phyloP scores from a whole-genome alignment of 225 moss, liverwort and hornwort species.

The Lunularia cruciata region DNA sequence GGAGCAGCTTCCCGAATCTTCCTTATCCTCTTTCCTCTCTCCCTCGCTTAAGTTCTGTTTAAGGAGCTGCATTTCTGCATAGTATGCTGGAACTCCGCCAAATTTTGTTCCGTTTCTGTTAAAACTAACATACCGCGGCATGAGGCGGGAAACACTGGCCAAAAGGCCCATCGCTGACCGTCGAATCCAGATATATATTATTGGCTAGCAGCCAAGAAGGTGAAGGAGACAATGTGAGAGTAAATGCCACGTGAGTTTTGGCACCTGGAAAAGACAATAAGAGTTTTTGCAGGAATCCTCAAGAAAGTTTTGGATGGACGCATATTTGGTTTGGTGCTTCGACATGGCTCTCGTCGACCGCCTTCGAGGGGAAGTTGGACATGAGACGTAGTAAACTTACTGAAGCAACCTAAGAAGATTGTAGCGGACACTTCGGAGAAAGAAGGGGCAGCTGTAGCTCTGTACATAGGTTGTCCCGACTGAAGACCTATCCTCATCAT shows the following conservation, averaged over 20 bases:
- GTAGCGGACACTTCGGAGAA: neutral
- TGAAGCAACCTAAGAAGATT: neutral
- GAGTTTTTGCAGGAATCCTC: neutral
- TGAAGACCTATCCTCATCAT: neutral
- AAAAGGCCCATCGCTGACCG: neutral
- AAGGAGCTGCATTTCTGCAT: neutral
- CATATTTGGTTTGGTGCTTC: neutral
- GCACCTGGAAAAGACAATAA: neutral
- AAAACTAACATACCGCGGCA: neutral
- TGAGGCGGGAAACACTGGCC: neutral
- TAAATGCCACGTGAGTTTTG: conserved; percentile 14
- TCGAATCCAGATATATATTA: neutral
- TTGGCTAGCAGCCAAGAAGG: neutral
- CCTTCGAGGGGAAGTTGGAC: neutral
- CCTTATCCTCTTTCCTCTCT: too few relatives aligned
- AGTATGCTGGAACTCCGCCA: neutral
- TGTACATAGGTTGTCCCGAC: neutral
- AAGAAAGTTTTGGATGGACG: neutral
- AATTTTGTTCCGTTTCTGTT: neutral
- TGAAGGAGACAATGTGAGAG: neutral
- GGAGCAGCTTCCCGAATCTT: too few relatives aligned
- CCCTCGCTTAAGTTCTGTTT: too few relatives aligned
- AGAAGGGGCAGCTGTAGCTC: neutral
- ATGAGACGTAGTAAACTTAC: neutral
- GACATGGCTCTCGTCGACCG: neutral